Base-by-base conservation (phyloP, 23 red algal genomes). In the Pyropia haitanensis region DNA sequence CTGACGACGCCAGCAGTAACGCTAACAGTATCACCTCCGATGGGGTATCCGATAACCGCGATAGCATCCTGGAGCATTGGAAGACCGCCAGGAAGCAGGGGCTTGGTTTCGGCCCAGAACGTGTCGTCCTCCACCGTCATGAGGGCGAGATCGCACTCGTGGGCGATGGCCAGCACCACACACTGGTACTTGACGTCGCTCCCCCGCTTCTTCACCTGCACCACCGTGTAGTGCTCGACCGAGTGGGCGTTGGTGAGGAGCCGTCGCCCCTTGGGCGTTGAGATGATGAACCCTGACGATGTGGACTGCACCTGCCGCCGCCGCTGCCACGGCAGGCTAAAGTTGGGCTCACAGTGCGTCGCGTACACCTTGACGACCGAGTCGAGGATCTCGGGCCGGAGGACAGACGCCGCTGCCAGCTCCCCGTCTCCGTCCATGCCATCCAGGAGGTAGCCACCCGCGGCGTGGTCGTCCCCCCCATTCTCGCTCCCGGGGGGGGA, bases 101-200 rank as follows among this genome's bases (percentile, higher is more conserved):
- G 71, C 24, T 73, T 63, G 15, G 75, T 76, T 26, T 90, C 81
- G 16, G 71, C 56, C 83, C 85, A 97, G 56, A 97, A 97, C 13
- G 66, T 66, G 1, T 70, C 55, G 44, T 90, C 85, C 25, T 90
- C 85, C 31, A 97, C 85, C 15, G 87, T 58, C 13, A 97, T 49
- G 20, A 90, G 58, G 46, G 93, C 93, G 34, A 90, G 77, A 78
- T 97, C 93, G 73, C 93, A 97, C 71, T 97, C 93, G 24, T 90
- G 80, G 8, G 80, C 93, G 28, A 97, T 82, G 5, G 93, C 79
- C 27, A 90, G 60, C 3, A 97, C 84, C 1, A 59, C 30, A 17
- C 85, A 86, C 15, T 53, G 32, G 28, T 83, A 75, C 71, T 88
- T 96, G 23, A 58, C 65, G 49, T 87, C 91, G n/a, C 65, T 65